A percentile compares a stretch with the other conserved stretches of the same genome.
Conservation (phyloP, 2,329 filamentous ascomycete species). For the Leptoxyphium fumago region DNA sequence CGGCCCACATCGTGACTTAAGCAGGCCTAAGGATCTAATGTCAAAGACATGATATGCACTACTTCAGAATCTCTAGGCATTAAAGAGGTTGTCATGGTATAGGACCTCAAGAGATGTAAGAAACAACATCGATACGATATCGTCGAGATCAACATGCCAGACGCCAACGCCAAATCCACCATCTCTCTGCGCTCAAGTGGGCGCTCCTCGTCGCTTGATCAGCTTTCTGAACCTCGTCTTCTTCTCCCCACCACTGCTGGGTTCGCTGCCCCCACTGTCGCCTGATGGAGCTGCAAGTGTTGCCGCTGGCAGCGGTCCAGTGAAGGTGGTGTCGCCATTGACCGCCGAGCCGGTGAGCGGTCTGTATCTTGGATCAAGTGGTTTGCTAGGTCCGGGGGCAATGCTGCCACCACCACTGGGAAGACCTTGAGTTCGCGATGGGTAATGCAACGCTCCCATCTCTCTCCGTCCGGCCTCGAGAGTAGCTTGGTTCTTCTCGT, state of each 20-base stretch:
- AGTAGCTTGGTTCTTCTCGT: slow-evolving; percentile 14
- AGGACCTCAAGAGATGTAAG: too few relatives aligned
- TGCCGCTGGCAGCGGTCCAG: slow-evolving; percentile 2
- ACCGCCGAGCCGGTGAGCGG: background rate
- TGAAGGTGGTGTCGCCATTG: background rate
- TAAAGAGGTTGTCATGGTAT: too few relatives aligned
- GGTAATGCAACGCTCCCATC: slow-evolving; percentile 5
- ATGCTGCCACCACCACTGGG: background rate
- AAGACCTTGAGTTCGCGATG: background rate
- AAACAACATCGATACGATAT: too few relatives aligned
- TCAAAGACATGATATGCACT: too few relatives aligned
- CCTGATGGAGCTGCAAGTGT: background rate
- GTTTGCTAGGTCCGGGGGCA: background rate
- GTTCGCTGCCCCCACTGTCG: background rate
- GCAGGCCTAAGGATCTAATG: too few relatives aligned
- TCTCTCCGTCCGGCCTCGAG: slow-evolving; percentile 14
- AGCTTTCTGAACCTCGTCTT: slow-evolving; percentile 3
- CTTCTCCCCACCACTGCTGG: slow-evolving; percentile 1
- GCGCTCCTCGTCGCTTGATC: slow-evolving; percentile 1
- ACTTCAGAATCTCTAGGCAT: too few relatives aligned
- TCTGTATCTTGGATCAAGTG: background rate
- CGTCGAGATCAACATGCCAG: too few relatives aligned
- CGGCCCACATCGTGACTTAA: too few relatives aligned
- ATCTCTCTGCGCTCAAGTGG: too few relatives aligned
- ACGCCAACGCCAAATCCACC: too few relatives aligned